Evolutionary conservation across 371 early-diverging fungal genomes (phyloP), one percentile per base, ranked within the genome.

Genomic region (Actinomortierella wolfii): DNA sequence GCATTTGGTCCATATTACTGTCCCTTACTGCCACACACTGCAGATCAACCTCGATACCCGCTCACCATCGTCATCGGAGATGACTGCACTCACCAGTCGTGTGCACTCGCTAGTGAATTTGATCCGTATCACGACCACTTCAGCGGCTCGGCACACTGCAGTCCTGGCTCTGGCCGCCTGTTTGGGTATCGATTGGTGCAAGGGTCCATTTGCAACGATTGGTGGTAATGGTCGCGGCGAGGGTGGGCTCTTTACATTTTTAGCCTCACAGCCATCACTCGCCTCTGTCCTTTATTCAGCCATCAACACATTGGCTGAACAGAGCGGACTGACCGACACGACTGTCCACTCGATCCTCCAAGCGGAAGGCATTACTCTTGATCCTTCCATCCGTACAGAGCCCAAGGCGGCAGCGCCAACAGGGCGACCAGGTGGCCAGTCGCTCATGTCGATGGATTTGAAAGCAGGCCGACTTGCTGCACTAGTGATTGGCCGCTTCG

Each of bases 181-280:
- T 11, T 62, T 73, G 49, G 73, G 73, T 18, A 52, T 73, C 23
- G 62, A 73, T 25, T 73, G 74, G 74, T 67, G 46, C 28, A 62
- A 43, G 18, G 67, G 74, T 0, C 63, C 74, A 2, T 62, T 49
- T 29, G 64, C 67, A 17, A 25, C 67, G 1, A 59, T 67, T 2
- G 56, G 53, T 2, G 67, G 74, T 3, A 59, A 51, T 23, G 59
- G 63, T 43, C 7, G 53, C 2, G 67, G 74, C 2, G 62, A 51
- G 20, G 59, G 63, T 34, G 74, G 74, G 14, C 47, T 73, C 44
- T 73, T 57, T 66, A 83, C 60, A 56, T 85, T 57, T 24, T 53
- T 46, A 62, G 70, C 40, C 54, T 70, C 58, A 56, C 73, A 4
- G 45, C 58, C 34, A 48, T 66, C 54, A 17, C 60, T 57, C 75